Evolutionary conservation across 2,329 filamentous ascomycete genomes (phyloP).

Genomic region (Neoscytalidium dimidiatum): DNA sequence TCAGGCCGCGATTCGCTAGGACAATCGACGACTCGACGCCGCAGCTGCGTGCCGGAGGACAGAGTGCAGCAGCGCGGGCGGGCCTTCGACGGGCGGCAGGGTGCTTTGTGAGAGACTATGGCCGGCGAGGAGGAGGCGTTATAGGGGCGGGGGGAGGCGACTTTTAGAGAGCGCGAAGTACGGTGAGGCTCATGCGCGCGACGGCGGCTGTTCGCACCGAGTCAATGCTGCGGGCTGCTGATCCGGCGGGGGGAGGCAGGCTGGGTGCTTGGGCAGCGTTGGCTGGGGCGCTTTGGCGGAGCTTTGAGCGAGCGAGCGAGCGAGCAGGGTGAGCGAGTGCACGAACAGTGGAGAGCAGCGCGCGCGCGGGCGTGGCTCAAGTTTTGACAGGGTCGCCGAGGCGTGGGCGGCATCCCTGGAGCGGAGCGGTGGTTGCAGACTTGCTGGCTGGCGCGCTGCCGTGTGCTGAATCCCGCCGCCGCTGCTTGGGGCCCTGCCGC

Average conservation of each 20-base stretch:
- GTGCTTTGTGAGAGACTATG: not conserved
- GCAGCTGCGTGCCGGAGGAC: constrained; percentile 10
- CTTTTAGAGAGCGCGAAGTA: constrained; percentile 19
- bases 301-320: constrained; percentile 8
- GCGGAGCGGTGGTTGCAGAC: constrained; percentile 15
- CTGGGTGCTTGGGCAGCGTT: constrained; percentile 18
- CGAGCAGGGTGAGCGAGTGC: constrained; percentile 9
- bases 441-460: not conserved
- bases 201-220: constrained; percentile 18
- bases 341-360: constrained; percentile 14
- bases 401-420: constrained; percentile 15
- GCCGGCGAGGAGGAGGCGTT: constrained; percentile 8
- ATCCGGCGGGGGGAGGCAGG: constrained; percentile 11
- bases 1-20: constrained; percentile 11
- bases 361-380: constrained; percentile 13
- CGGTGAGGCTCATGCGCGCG: constrained; percentile 20
- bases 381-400: constrained; percentile 14
- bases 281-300: constrained; percentile 13
- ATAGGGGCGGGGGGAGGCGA: constrained; percentile 20
- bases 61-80: constrained; percentile 2
- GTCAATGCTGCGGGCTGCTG: constrained; percentile 18
- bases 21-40: constrained; percentile 14
- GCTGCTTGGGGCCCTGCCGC: constrained; percentile 1
- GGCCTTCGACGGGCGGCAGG: not conserved
- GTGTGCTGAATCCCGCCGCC: constrained; percentile 3